Conservation (phyloP, 2,329 filamentous ascomycete genomes). For the Emericellopsis atlantica region DNA sequence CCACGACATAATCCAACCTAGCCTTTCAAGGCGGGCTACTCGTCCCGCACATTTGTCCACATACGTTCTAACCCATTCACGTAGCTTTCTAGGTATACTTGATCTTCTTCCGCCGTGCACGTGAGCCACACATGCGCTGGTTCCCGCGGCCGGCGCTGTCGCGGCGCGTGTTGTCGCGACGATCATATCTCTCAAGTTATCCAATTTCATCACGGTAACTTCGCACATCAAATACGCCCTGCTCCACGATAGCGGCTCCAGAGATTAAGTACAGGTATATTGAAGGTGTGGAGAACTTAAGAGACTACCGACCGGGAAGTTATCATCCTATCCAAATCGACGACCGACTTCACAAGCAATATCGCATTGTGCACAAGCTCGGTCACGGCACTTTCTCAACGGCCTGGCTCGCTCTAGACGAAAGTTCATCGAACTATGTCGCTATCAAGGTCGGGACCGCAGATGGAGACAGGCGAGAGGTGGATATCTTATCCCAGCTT, state of each 20-base stretch:
- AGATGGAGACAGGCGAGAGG: slow-evolving; percentile 7
- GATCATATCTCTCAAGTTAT: too few relatives aligned
- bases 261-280: slow-evolving; percentile 3
- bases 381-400: slow-evolving; percentile 16
- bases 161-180: too few relatives aligned
- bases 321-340: slow-evolving; percentile 25
- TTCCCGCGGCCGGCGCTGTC: too few relatives aligned
- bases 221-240: background rate
- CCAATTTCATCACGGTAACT: too few relatives aligned
- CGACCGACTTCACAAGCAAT: slow-evolving; percentile 16
- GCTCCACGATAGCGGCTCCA: background rate
- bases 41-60: too few relatives aligned
- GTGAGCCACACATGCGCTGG: too few relatives aligned
- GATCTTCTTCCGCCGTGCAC: too few relatives aligned
- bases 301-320: slow-evolving; percentile 18
- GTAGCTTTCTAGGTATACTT: too few relatives aligned
- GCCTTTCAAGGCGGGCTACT: too few relatives aligned
- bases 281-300: slow-evolving; percentile 8
- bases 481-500: slow-evolving; percentile 8
- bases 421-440: slow-evolving; percentile 10
- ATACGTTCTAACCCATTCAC: too few relatives aligned
- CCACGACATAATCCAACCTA: too few relatives aligned
- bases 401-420: slow-evolving; percentile 17
- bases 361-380: slow-evolving; percentile 14
- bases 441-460: slow-evolving; percentile 18